Evolutionary conservation across 768 basidiomycete genomes (phyloP), one percentile per base, ranked within the genome.

Genomic region (Lactifluus piperatus): DNA sequence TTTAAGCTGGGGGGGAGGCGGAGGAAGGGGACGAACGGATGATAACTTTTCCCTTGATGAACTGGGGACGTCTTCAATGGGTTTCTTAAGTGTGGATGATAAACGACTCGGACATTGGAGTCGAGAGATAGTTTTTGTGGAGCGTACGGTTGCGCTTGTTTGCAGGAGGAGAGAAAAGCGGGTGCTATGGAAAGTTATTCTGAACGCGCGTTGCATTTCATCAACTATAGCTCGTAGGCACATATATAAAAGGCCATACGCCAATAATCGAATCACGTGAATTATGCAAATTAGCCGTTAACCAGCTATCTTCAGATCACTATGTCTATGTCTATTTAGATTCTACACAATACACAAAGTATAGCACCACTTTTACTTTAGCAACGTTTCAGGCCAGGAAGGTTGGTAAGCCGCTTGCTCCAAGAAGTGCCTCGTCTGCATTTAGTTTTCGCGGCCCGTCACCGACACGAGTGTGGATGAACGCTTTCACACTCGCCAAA

Each of bases 401-500:
- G 64, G 78, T 83, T 0, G 94, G 94, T 46, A 88, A 65, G 4
- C 95, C 95, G 55, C 86, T 76, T 0, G 66, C 66, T 1, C 78
- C 80, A 63, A 98, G 72, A 64, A 99, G 68, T 24, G 82, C 73
- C 65, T 91, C 88, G 51, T 80, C 79, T 0, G 71, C 67, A 32
- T 72, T 78, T 36, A 97, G 71, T 18, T 82, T 81, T 63, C 88
- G 78, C 0, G 95, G 95, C 0, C 95, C 94, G 68, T 93, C 94
- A 0, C 95, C 95, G 8, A 97, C 91, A 46, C 80, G 77, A 9
- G 95, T 97, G 72, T 95, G 93, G 53, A 98, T 97, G 68, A 97
- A 78, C 4, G 83, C 77, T 72, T 91, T 91, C 41, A 98, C 92
- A 2, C 88, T 83, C 1, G 89, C 94, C 8, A 80, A 75, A 18